Conservation (phyloP, 805 yeast genomes). For the Zygosaccharomyces bailii region DNA sequence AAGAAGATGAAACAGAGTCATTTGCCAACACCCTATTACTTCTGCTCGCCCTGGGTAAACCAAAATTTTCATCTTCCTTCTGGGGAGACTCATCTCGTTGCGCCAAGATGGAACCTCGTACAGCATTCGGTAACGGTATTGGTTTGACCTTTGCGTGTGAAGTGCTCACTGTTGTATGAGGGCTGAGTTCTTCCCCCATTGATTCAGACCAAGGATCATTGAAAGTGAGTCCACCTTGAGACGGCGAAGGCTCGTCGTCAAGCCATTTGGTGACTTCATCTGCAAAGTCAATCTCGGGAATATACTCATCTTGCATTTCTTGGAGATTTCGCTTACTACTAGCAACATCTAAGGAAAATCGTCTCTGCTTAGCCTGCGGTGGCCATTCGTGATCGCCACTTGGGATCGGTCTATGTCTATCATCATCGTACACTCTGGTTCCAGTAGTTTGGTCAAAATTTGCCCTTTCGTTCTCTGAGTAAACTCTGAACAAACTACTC, state of each 20-base stretch:
- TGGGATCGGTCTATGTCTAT: constrained; percentile 44
- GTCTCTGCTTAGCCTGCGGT: constrained; percentile 11
- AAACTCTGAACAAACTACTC: constrained; percentile 47
- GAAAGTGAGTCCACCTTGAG: constrained; percentile 1
- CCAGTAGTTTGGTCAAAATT: constrained; percentile 57
- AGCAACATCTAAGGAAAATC: constrained; percentile 7
- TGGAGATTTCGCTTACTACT: constrained; percentile 6
- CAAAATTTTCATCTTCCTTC: constrained; percentile 5
- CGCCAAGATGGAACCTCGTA: constrained; percentile 11
- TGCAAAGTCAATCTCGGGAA: constrained; percentile 66
- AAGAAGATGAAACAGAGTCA: constrained; percentile 21
- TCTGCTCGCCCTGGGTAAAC: background rate
- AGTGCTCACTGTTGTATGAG: constrained; percentile 19
- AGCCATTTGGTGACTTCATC: constrained; percentile 50
- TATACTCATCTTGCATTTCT: constrained; percentile 73
- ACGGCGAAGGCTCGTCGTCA: constrained; percentile 6
- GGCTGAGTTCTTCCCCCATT: background rate
- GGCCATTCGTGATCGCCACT: constrained; percentile 4
- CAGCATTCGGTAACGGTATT: constrained; percentile 35
- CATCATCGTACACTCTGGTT: constrained; percentile 51
- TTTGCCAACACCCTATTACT: background rate
- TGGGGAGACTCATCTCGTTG: constrained; percentile 14
- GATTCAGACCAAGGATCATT: constrained; percentile 1
- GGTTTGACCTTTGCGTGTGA: constrained; percentile 38
- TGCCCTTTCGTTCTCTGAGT: constrained; percentile 62